These are phyloP conservation scores for Bocquillonia castaneifolia DNA, from an alignment of 441 rosid genomes.

Conservation along the genomic window DNA sequence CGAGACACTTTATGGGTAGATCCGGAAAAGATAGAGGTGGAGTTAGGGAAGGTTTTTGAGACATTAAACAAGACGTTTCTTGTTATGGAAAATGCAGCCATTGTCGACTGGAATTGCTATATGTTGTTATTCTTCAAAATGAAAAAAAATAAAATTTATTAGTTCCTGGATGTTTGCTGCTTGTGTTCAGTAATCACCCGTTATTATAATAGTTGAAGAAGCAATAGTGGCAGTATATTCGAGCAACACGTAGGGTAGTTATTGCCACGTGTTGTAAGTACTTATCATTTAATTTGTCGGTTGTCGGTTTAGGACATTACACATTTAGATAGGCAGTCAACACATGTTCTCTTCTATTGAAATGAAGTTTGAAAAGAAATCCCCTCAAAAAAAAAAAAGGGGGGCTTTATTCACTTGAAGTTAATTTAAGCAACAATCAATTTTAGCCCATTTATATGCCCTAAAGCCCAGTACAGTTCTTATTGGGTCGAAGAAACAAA, in stretches of 20 bases:
- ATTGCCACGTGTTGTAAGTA: slow-evolving; percentile 36
- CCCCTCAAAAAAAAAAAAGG: too few species aligned
- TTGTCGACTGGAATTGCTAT: slow-evolving; percentile 15
- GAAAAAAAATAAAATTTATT: too few species aligned
- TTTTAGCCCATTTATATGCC: too few species aligned
- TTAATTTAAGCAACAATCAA: too few species aligned
- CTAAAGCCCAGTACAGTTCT: too few species aligned
- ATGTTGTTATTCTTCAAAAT: slow-evolving; percentile 3
- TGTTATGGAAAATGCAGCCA: slow-evolving; percentile 46
- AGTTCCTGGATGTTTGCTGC: background rate
- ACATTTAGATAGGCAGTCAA: too few species aligned
- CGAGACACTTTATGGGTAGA: slow-evolving; percentile 38
- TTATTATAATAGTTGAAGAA: slow-evolving; percentile 16
- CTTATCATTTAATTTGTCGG: slow-evolving; percentile 2
- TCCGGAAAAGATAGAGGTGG: slow-evolving; percentile 26
- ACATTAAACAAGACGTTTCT: slow-evolving; percentile 36
- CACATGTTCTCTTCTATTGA: slow-evolving; percentile 17
- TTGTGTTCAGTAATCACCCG: too few species aligned
- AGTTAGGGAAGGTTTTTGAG: slow-evolving; percentile 38
- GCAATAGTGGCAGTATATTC: slow-evolving; percentile 29
- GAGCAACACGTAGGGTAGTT: slow-evolving; percentile 32
- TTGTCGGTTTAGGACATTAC: slow-evolving; percentile 13
- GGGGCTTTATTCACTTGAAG: too few species aligned
- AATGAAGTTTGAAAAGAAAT: background rate
- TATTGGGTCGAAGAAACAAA: too few species aligned